phyloP scores from a whole-genome alignment of 2,329 filamentous ascomycete species.

The Venturia aucupariae region DNA sequence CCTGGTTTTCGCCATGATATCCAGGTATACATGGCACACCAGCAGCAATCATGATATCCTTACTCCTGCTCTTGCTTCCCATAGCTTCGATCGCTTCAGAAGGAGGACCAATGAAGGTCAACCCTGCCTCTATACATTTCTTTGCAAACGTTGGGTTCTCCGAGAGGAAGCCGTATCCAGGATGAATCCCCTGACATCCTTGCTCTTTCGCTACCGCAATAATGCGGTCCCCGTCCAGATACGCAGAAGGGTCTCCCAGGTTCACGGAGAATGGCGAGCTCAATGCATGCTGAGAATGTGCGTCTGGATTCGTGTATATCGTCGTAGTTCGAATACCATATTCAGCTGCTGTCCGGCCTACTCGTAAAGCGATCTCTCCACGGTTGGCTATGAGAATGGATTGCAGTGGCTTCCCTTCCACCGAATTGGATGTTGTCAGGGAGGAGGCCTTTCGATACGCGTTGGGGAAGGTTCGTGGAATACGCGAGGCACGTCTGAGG shows the following conservation, averaged over 20 bases:
- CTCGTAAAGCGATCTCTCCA: slow-evolving; percentile 91
- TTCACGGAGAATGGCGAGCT: slow-evolving; percentile 77
- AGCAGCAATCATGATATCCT: slow-evolving; percentile 94
- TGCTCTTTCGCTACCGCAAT: slow-evolving; percentile 78
- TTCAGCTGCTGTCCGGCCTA: slow-evolving; percentile 76
- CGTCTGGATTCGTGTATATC: slow-evolving; percentile 88
- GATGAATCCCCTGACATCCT: slow-evolving; percentile 85
- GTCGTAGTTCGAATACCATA: slow-evolving; percentile 91
- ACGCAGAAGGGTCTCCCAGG: slow-evolving; percentile 73
- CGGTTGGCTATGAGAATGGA: slow-evolving; percentile 94
- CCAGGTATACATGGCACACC: slow-evolving; percentile 94
- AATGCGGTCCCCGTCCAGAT: slow-evolving; percentile 89
- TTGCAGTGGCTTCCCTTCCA: slow-evolving; percentile 37
- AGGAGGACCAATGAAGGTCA: slow-evolving; percentile 91
- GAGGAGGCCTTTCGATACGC: slow-evolving; percentile 8
- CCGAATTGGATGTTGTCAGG: not conserved
- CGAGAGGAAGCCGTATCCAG: slow-evolving; percentile 88
- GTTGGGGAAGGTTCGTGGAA: not conserved
- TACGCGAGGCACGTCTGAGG: not conserved
- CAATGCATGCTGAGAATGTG: slow-evolving; percentile 76
- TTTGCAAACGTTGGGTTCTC: slow-evolving; percentile 89
- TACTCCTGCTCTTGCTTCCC: slow-evolving; percentile 84
- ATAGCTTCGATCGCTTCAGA: slow-evolving; percentile 67
- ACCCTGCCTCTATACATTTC: slow-evolving; percentile 77
- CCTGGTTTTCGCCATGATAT: slow-evolving; percentile 83